A percentile compares a stretch with the other conserved stretches of the same genome.
phyloP scores from a whole-genome alignment of 2,329 filamentous ascomycete species.

The Ascochyta pisi region DNA sequence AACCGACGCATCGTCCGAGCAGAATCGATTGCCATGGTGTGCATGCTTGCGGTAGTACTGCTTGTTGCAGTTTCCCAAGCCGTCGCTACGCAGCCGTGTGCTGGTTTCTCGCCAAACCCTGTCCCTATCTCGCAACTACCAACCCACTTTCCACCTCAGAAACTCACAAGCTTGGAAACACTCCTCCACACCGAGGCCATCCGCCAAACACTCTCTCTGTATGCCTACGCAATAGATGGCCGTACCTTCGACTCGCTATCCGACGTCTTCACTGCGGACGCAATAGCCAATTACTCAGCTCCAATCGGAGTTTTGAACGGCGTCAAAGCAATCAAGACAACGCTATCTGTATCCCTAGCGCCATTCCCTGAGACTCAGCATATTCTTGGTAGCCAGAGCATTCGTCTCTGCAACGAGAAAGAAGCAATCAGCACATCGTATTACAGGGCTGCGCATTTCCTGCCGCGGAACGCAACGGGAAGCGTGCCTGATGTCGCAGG shows the following conservation, averaged over 20 bases:
- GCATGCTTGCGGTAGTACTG: not conserved
- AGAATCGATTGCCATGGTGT: not conserved
- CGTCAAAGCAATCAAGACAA: not conserved
- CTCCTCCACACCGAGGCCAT: constrained; percentile 4
- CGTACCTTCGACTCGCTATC: not conserved
- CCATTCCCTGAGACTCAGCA: constrained; percentile 7
- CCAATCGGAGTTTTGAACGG: constrained; percentile 4
- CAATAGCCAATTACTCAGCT: constrained; percentile 5
- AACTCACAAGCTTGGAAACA: not conserved
- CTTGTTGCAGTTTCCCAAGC: not conserved
- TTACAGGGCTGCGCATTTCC: constrained; percentile 3
- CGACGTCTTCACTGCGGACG: constrained; percentile 1
- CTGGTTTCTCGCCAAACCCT: not conserved
- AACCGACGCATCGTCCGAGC: too few relatives aligned
- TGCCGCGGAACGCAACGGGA: constrained; percentile 1
- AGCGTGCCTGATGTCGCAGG: not conserved
- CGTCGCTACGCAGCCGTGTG: not conserved
- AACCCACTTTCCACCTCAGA: constrained; percentile 4
- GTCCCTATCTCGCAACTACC: not conserved
- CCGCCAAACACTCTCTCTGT: constrained; percentile 5
- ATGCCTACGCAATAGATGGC: constrained; percentile 2
- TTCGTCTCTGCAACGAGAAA: not conserved
- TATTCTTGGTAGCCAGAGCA: constrained; percentile 6
- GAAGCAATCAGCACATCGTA: constrained; percentile 6
- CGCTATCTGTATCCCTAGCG: not conserved